Percentiles rank a stretch among this genome's conserved stretches.
phyloP scores from a whole-genome alignment of 768 basidiomycete species.

The Agaricus subrufescens region DNA sequence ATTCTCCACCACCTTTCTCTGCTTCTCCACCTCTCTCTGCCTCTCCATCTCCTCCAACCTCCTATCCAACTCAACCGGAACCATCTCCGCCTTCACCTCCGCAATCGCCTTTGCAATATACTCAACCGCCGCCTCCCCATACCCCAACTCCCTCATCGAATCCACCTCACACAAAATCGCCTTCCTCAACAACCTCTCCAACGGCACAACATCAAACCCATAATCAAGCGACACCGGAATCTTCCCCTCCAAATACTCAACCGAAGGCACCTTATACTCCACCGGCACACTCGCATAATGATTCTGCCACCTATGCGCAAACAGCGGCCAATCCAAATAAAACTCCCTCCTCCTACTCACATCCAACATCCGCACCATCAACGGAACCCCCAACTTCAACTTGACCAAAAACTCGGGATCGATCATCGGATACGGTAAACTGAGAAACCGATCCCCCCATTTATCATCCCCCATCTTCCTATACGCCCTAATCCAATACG shows the following conservation, averaged over 20 bases:
- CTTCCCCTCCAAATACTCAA: constrained; percentile 15
- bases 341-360: neutral
- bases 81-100: neutral
- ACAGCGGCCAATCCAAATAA: neutral
- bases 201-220: constrained; percentile 13
- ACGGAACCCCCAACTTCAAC: neutral
- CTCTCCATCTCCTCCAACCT: neutral
- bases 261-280: constrained; percentile 14
- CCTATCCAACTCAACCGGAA: neutral
- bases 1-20: no score
- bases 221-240: constrained; percentile 8
- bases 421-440: constrained; percentile 10
- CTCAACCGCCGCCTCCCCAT: neutral
- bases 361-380: neutral
- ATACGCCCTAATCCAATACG: constrained; percentile 2
- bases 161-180: constrained; percentile 10
- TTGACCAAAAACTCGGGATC: neutral
- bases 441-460: constrained; percentile 26
- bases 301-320: neutral
- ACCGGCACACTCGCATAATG: neutral
- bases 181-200: constrained; percentile 16
- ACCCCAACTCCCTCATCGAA: neutral
- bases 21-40: neutral
- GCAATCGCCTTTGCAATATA: neutral
- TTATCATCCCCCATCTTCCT: constrained; percentile 4